phyloP scores from a whole-genome alignment of 495 filamentous ascomycete species.

The Penicillium riverlandense region DNA sequence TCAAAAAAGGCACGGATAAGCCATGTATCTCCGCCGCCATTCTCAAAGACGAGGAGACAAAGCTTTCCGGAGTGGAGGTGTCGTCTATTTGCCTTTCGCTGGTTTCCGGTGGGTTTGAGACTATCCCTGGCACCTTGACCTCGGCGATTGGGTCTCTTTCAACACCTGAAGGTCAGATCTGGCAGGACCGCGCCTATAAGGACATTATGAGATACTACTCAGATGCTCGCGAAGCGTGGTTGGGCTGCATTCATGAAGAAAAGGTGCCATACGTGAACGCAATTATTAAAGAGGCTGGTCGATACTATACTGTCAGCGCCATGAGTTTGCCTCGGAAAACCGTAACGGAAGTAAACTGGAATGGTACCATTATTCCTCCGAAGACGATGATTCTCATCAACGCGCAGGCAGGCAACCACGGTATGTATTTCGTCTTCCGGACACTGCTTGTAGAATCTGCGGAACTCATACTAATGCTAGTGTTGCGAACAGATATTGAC shows the following conservation, averaged over 20 bases:
- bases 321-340: slow-evolving; percentile 60
- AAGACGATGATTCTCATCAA: slow-evolving; percentile 63
- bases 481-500: slow-evolving; percentile 29
- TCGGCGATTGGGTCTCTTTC: slow-evolving; percentile 65
- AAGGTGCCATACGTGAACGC: slow-evolving; percentile 66
- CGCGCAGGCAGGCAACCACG: slow-evolving; percentile 51
- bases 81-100: slow-evolving; percentile 69
- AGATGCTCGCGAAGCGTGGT: slow-evolving; percentile 53
- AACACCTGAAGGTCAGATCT: slow-evolving; percentile 49
- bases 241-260: slow-evolving; percentile 56
- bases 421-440: slow-evolving; percentile 17
- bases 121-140: slow-evolving; percentile 61
- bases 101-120: slow-evolving; percentile 65
- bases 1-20: slow-evolving; percentile 56
- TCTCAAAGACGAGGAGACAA: slow-evolving; percentile 56
- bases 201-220: slow-evolving; percentile 61
- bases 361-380: slow-evolving; percentile 53
- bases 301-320: slow-evolving; percentile 67
- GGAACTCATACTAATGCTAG: neutral
- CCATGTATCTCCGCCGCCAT: slow-evolving; percentile 66
- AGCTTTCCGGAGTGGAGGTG: slow-evolving; percentile 60
- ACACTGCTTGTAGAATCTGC: neutral
- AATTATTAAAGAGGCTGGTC: slow-evolving; percentile 59
- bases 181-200: slow-evolving; percentile 55
- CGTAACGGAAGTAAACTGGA: slow-evolving; percentile 57